A percentile compares a stretch with the other conserved stretches of the same genome.
Evolutionary conservation across 2,329 filamentous ascomycete genomes (phyloP).

Genomic region (Geosmithia morbida): DNA sequence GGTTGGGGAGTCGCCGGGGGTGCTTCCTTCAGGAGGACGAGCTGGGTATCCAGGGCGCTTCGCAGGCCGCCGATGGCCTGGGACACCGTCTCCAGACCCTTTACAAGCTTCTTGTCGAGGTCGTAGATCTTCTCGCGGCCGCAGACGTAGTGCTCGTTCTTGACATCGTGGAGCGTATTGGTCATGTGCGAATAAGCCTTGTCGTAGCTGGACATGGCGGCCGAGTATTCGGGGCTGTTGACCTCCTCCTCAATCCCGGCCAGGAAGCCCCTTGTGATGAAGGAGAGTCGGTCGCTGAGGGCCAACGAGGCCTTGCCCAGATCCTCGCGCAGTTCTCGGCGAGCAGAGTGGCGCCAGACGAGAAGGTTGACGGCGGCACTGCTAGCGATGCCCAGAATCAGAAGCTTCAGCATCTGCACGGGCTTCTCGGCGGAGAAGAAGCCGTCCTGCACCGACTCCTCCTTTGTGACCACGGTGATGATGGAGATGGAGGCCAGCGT

Average conservation of each 20-base stretch:
- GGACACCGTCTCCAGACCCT: slow-evolving; percentile 70
- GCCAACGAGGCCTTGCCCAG: slow-evolving; percentile 59
- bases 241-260: slow-evolving; percentile 71
- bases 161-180: slow-evolving; percentile 70
- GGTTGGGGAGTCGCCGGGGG: slow-evolving; percentile 8
- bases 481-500: slow-evolving; percentile 79
- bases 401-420: slow-evolving; percentile 67
- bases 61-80: slow-evolving; percentile 83
- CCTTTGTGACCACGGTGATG: slow-evolving; percentile 82
- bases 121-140: slow-evolving; percentile 68
- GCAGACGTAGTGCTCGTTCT: slow-evolving; percentile 73
- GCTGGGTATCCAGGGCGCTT: slow-evolving; percentile 81
- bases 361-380: slow-evolving; percentile 63
- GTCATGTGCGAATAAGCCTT: slow-evolving; percentile 55
- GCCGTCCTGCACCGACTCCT: slow-evolving; percentile 71
- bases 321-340: slow-evolving; percentile 56
- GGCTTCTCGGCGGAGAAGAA: slow-evolving; percentile 74
- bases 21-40: slow-evolving; percentile 61
- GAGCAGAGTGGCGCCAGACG: slow-evolving; percentile 66
- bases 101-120: slow-evolving; percentile 65
- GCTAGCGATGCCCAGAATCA: slow-evolving; percentile 60
- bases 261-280: slow-evolving; percentile 72
- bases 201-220: slow-evolving; percentile 48
- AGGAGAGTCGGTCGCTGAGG: slow-evolving; percentile 66
- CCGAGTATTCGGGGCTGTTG: slow-evolving; percentile 47